Percentiles rank a stretch among this genome's conserved stretches.
Evolutionary conservation across 805 yeast species (phyloP).

Genomic region (Ogataea paradorogensis): DNA sequence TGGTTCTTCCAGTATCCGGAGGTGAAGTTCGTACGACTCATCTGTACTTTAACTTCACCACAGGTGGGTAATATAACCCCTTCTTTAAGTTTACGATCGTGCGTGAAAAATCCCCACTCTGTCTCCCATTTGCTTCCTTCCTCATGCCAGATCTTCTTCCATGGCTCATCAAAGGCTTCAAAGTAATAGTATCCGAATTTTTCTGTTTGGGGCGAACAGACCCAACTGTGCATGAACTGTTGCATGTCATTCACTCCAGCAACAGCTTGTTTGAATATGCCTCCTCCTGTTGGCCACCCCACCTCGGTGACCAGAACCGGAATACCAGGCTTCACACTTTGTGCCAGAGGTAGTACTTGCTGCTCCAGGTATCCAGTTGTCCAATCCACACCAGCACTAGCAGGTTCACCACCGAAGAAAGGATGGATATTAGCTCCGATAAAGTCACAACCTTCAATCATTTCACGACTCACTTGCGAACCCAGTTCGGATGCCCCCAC

Average conservation of each 20-base stretch:
- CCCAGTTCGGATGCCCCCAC: slow-evolving; percentile 67
- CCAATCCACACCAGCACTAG: slow-evolving; percentile 50
- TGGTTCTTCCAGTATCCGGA: slow-evolving; percentile 3
- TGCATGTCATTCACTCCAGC: slow-evolving; percentile 48
- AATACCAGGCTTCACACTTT: slow-evolving; percentile 19
- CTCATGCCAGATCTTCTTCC: slow-evolving; percentile 56
- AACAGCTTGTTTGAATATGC: slow-evolving; percentile 40
- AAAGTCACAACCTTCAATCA: slow-evolving; percentile 48
- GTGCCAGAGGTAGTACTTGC: slow-evolving; percentile 40
- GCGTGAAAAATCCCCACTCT: slow-evolving; percentile 65
- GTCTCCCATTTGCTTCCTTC: slow-evolving; percentile 58
- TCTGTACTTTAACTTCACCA: neutral
- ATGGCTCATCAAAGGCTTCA: slow-evolving; percentile 73
- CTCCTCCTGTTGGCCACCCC: slow-evolving; percentile 74
- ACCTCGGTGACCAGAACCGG: slow-evolving; percentile 54
- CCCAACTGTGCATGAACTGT: slow-evolving; percentile 48
- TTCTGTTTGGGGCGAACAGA: slow-evolving; percentile 41
- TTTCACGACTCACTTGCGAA: slow-evolving; percentile 37
- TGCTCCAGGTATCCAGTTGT: slow-evolving; percentile 43
- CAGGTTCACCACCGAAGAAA: slow-evolving; percentile 58
- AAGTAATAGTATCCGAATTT: slow-evolving; percentile 55
- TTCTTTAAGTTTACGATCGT: slow-evolving; percentile 45
- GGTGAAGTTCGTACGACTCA: neutral
- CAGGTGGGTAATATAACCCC: slow-evolving; percentile 42
- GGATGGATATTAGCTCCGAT: slow-evolving; percentile 68